Conservation (phyloP, 2,329 filamentous ascomycete species). For the Tolypocladium endophyticum region DNA sequence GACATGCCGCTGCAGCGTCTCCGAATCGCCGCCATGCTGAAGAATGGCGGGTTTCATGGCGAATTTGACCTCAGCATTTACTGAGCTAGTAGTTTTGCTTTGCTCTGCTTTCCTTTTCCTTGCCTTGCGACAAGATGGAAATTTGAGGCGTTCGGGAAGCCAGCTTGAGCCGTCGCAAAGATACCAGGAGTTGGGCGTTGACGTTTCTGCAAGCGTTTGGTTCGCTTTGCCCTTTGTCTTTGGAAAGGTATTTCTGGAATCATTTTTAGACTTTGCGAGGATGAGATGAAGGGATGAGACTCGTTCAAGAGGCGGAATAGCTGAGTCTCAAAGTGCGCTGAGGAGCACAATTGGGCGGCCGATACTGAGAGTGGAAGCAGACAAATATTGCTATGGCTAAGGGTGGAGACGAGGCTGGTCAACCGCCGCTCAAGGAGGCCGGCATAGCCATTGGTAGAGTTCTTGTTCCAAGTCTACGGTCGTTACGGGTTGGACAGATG, state of each 20-base stretch:
- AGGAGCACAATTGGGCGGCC: not conserved
- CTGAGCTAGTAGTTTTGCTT: conserved; percentile 8
- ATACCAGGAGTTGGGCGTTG: not conserved
- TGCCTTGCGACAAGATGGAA: not conserved
- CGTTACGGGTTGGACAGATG: not conserved
- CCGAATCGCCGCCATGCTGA: conserved; percentile 52
- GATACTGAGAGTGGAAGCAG: not conserved
- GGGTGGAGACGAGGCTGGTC: not conserved
- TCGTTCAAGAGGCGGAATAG: not conserved
- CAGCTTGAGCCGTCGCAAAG: not conserved
- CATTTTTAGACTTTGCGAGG: not conserved
- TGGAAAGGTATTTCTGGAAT: not conserved
- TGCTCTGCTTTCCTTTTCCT: no score
- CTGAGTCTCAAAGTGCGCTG: not conserved
- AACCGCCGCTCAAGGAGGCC: not conserved
- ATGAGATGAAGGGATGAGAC: not conserved
- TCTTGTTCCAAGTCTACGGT: not conserved
- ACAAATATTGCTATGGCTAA: not conserved
- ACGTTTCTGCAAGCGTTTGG: not conserved
- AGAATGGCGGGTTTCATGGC: conserved; percentile 56
- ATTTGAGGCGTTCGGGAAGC: not conserved
- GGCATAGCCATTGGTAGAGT: not conserved
- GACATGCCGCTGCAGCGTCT: conserved; percentile 51
- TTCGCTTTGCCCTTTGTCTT: not conserved
- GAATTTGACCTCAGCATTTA: conserved; percentile 42